phyloP scores from a whole-genome alignment of 129 eudicot species.

The Kitagawia praeruptora region DNA sequence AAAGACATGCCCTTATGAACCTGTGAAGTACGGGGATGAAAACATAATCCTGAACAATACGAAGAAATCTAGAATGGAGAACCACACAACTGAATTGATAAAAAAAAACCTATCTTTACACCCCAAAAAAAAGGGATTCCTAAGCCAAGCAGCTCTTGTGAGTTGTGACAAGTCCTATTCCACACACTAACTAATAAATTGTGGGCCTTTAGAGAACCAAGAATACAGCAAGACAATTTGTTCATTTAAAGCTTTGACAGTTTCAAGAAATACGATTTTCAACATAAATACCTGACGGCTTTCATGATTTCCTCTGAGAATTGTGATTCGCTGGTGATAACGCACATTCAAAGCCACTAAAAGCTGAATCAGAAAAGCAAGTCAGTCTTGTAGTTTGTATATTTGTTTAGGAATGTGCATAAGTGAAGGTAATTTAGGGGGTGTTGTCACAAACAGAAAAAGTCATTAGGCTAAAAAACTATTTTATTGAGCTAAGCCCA shows the following conservation, averaged over 20 bases:
- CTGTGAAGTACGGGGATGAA: background rate
- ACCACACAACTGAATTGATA: background rate
- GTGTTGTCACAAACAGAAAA: background rate
- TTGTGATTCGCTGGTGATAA: constrained; percentile 82
- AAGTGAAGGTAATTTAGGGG: background rate
- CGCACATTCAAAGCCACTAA: constrained; percentile 90
- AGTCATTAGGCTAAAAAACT: background rate
- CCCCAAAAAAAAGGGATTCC: constrained; percentile 1
- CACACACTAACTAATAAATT: background rate
- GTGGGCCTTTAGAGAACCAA: background rate
- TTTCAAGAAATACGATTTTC: background rate
- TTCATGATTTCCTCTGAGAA: constrained; percentile 88
- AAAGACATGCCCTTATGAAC: background rate
- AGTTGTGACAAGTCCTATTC: constrained; percentile 5
- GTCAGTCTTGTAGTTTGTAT: background rate
- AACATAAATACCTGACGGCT: constrained; percentile 71
- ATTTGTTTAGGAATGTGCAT: background rate
- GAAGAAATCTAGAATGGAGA: background rate
- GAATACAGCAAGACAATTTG: background rate
- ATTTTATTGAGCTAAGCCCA: background rate
- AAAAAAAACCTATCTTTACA: background rate
- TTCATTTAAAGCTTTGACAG: background rate
- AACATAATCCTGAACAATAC: background rate
- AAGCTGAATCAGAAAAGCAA: constrained; percentile 39
- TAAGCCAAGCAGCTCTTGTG: background rate